phyloP scores from a whole-genome alignment of 371 early-diverging fungal species.

The Syncephalastrum contaminatum region DNA sequence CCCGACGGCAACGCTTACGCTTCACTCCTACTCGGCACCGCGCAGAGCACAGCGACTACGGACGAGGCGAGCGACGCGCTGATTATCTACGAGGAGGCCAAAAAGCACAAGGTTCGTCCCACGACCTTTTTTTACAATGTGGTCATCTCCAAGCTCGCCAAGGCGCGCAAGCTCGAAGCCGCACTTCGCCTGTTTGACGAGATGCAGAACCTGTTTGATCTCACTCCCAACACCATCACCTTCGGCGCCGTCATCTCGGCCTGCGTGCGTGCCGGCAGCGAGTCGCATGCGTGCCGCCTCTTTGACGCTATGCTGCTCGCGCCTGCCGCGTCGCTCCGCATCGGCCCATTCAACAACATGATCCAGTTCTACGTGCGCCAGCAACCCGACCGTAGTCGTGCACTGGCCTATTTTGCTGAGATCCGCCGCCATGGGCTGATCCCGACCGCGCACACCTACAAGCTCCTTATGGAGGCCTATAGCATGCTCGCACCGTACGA shows the following conservation, averaged over 20 bases:
- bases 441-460: slow-evolving; percentile 62
- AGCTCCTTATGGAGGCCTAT: slow-evolving; percentile 61
- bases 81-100: slow-evolving; percentile 60
- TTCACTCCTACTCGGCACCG: slow-evolving; percentile 38
- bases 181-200: slow-evolving; percentile 62
- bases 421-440: slow-evolving; percentile 44
- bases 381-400: slow-evolving; percentile 54
- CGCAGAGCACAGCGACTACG: slow-evolving; percentile 39
- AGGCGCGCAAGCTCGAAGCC: slow-evolving; percentile 60
- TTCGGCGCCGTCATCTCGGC: slow-evolving; percentile 66
- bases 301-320: slow-evolving; percentile 54
- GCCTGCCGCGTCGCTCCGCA: slow-evolving; percentile 45
- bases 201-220: slow-evolving; percentile 47
- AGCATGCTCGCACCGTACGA: slow-evolving; percentile 59
- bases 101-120: slow-evolving; percentile 54
- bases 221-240: slow-evolving; percentile 59
- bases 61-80: slow-evolving; percentile 54
- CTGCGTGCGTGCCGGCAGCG: slow-evolving; percentile 59
- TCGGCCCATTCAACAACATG: slow-evolving; percentile 65
- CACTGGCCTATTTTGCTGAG: slow-evolving; percentile 51
- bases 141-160: slow-evolving; percentile 61
- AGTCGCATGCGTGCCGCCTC: slow-evolving; percentile 45
- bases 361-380: slow-evolving; percentile 67
- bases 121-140: slow-evolving; percentile 68
- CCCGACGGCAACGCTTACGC: slow-evolving; percentile 51